These are phyloP conservation scores for Hypoxylon sp. DNA, from an alignment of 2,329 filamentous ascomycete species.

Conservation along the genomic window DNA sequence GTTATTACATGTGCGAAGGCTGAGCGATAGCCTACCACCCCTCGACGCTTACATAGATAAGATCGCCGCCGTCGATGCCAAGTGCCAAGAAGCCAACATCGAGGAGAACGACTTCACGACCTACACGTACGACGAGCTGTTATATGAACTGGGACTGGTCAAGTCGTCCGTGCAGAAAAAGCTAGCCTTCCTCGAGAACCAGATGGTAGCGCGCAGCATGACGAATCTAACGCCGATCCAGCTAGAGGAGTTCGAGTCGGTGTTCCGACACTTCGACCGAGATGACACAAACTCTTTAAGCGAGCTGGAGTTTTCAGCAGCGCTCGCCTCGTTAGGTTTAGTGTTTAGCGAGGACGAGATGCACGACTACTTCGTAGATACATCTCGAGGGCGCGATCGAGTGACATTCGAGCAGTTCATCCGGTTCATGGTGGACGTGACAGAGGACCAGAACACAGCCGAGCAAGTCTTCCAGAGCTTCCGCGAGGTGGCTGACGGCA, in stretches of 20 bases:
- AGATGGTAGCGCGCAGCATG: constrained; percentile 98
- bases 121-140: constrained; percentile 95
- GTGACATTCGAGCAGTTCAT: constrained; percentile 99
- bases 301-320: constrained; percentile 95
- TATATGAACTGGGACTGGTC: constrained; percentile 91
- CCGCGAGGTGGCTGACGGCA: constrained; percentile 95
- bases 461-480: constrained; percentile 99
- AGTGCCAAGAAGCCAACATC: constrained; percentile 96
- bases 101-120: constrained; percentile 99
- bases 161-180: constrained; percentile 95
- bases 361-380: constrained; percentile 92
- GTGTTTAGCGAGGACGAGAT: constrained; percentile 98
- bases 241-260: constrained; percentile 96
- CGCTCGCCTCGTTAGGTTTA: constrained; percentile 90
- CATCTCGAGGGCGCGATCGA: constrained; percentile 78
- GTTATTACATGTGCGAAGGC: constrained; percentile 81
- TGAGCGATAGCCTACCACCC: constrained; percentile 85
- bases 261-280: constrained; percentile 97
- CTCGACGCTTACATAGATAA: constrained; percentile 91
- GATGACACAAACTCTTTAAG: constrained; percentile 89
- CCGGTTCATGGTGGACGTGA: constrained; percentile 98
- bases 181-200: constrained; percentile 94
- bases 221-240: constrained; percentile 98
- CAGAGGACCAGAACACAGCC: constrained; percentile 97
- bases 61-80: constrained; percentile 84